These are phyloP conservation scores for Sanghuangporus sanghuang DNA, from an alignment of 1,284 basidiomycete genomes.

Conservation along the genomic window DNA sequence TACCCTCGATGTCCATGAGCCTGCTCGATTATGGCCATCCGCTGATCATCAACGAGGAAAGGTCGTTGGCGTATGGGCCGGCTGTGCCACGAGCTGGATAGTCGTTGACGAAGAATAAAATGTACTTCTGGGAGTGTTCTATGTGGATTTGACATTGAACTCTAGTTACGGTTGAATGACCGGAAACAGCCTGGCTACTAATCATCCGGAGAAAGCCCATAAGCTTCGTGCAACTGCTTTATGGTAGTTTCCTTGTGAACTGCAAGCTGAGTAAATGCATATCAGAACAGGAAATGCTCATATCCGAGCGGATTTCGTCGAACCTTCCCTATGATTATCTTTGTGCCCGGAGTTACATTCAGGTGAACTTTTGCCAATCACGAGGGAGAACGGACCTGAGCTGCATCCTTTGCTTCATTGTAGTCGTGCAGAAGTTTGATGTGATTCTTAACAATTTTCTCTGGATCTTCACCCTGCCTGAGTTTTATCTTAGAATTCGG, in stretches of 20 bases:
- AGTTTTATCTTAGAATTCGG: background rate
- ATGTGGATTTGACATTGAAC: background rate
- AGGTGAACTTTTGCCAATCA: background rate
- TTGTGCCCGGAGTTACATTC: background rate
- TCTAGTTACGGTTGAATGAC: no score
- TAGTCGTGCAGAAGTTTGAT: conserved; percentile 70
- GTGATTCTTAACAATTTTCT: conserved; percentile 61
- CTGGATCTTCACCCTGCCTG: conserved; percentile 49
- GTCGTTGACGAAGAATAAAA: conserved; percentile 18
- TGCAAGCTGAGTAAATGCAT: conserved; percentile 46
- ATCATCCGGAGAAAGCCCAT: conserved; percentile 47
- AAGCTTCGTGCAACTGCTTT: conserved; percentile 64
- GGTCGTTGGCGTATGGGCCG: conserved; percentile 51
- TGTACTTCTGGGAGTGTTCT: background rate
- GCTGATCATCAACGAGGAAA: conserved; percentile 15
- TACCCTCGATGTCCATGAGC: conserved; percentile 45
- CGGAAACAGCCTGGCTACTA: conserved; percentile 17
- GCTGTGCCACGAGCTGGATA: conserved; percentile 76
- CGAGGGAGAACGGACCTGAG: conserved; percentile 45
- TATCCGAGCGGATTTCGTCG: conserved; percentile 13
- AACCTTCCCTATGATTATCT: conserved; percentile 59
- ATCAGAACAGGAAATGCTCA: background rate
- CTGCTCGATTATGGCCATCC: conserved; percentile 49
- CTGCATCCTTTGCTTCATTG: conserved; percentile 77
- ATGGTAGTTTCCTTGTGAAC: conserved; percentile 58